A percentile compares a stretch with the other conserved stretches of the same genome.
Conservation (phyloP, 306 rosid species). For the Lotus japonicus region DNA sequence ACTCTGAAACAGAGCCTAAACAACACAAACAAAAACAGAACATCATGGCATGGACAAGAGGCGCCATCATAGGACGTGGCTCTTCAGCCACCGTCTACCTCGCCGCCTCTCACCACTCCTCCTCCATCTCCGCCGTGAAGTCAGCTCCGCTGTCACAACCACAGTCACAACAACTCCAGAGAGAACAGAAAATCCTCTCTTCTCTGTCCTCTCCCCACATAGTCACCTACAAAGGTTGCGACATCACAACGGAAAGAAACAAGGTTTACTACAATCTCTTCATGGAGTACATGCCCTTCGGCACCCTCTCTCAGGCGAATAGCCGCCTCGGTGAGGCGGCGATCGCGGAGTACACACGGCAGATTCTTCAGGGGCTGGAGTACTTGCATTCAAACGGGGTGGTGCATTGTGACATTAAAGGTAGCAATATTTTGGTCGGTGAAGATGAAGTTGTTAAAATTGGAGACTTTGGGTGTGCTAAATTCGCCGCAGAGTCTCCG, state of each 20-base stretch:
- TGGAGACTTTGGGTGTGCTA: constrained; percentile 87
- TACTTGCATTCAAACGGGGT: constrained; percentile 62
- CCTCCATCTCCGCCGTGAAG: constrained; percentile 57
- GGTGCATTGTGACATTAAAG: constrained; percentile 94
- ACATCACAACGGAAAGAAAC: constrained; percentile 39
- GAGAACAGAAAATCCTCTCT: constrained; percentile 60
- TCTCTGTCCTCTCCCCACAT: constrained; percentile 53
- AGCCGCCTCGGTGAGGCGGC: constrained; percentile 34
- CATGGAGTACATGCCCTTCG: constrained; percentile 66
- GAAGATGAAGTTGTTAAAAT: constrained; percentile 54
- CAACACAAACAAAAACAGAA: not conserved
- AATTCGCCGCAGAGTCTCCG: constrained; percentile 5
- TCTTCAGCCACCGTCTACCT: constrained; percentile 82
- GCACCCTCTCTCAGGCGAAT: constrained; percentile 40
- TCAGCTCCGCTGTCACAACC: constrained; percentile 51
- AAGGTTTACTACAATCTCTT: constrained; percentile 49
- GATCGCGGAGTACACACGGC: constrained; percentile 36
- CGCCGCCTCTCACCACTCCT: constrained; percentile 38
- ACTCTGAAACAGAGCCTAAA: constrained; percentile 17
- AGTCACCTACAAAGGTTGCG: constrained; percentile 57
- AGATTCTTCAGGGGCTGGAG: constrained; percentile 48
- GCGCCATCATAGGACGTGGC: constrained; percentile 69
- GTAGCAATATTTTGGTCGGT: constrained; percentile 61
- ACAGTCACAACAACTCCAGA: constrained; percentile 40
- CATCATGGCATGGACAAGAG: constrained; percentile 88